Evolutionary conservation across 306 rosid species (phyloP).

Genomic region (Quercus berberidifolia): DNA sequence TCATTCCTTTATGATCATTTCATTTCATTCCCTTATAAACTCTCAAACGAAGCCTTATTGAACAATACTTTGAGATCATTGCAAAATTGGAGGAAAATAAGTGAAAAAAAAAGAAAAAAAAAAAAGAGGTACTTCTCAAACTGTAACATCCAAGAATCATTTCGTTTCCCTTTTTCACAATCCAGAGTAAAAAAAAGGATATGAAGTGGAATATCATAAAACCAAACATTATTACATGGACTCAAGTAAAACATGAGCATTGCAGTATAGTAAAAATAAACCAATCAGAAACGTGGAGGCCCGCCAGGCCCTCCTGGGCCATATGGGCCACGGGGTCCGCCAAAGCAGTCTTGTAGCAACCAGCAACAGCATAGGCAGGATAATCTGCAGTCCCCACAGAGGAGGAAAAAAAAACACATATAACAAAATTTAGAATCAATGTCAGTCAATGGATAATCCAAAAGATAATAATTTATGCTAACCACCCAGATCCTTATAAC

Average conservation of each 20-base stretch:
- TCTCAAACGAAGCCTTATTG: too few relatives aligned
- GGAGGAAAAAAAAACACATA: neutral
- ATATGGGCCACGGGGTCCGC: slow-evolving; percentile 31
- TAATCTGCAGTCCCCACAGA: slow-evolving; percentile 36
- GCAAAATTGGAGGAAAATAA: too few relatives aligned
- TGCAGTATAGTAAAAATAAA: neutral
- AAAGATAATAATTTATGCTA: neutral
- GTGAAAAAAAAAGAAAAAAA: too few relatives aligned
- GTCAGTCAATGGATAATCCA: neutral
- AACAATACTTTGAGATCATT: too few relatives aligned
- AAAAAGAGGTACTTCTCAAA: too few relatives aligned
- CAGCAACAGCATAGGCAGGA: slow-evolving; percentile 78
- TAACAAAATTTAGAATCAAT: neutral
- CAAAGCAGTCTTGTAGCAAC: slow-evolving; percentile 61
- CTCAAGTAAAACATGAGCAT: neutral
- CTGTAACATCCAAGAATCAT: too few relatives aligned
- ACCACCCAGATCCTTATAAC: neutral
- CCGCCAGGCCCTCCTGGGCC: slow-evolving; percentile 53
- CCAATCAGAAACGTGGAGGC: slow-evolving; percentile 32
- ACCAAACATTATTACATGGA: neutral
- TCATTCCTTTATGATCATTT: too few relatives aligned
- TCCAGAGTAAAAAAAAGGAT: neutral
- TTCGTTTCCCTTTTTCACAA: neutral
- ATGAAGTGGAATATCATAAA: neutral
- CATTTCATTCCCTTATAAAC: too few relatives aligned